These are phyloP conservation scores for Panaeolus papilionaceus DNA, from an alignment of 768 basidiomycete species.

Conservation along the genomic window DNA sequence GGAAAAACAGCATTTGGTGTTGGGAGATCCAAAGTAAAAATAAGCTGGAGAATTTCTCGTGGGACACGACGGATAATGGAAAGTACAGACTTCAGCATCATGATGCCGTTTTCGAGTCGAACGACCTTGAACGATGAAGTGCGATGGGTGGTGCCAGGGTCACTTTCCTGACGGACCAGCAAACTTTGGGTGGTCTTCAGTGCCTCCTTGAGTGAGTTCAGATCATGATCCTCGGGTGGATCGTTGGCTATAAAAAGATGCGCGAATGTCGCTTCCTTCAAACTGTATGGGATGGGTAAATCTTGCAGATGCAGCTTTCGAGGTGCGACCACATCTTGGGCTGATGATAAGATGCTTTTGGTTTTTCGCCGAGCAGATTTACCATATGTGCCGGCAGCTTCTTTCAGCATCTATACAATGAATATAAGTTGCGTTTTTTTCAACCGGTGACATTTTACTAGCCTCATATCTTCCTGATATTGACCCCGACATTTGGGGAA, in stretches of 20 bases:
- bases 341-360: not conserved
- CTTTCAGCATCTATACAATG: not conserved
- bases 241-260: constrained; percentile 10
- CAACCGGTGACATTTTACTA: not conserved
- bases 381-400: not conserved
- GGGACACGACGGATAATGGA: not conserved
- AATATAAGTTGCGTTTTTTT: not conserved
- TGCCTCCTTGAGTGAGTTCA: not conserved
- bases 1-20: not conserved
- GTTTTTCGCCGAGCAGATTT: not conserved
- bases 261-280: not conserved
- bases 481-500: not conserved
- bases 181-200: not conserved
- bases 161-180: not conserved
- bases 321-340: not conserved
- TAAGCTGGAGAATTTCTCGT: not conserved
- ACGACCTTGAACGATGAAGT: not conserved
- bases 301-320: not conserved
- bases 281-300: not conserved
- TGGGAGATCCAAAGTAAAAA: not conserved
- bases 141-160: not conserved
- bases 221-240: not conserved
- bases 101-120: not conserved
- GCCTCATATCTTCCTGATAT: not conserved
- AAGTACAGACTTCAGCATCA: not conserved